A percentile compares a stretch with the other conserved stretches of the same genome.
These are phyloP conservation scores for Fraxinus americana DNA, from an alignment of 257 asterid genomes.

Conservation along the genomic window DNA sequence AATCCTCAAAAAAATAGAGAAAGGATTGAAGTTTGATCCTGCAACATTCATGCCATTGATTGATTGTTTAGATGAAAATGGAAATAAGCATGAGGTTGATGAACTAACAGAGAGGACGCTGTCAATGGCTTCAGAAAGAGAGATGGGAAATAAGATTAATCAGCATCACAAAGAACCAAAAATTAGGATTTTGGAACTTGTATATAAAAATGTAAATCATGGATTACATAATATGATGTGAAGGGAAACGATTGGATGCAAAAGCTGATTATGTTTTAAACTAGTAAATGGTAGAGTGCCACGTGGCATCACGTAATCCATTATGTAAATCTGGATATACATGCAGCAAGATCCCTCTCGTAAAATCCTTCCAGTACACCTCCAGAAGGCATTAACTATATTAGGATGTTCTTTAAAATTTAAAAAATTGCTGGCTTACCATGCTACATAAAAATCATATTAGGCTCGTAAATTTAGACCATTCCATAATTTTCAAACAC, in stretches of 20 bases:
- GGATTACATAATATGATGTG: too few relatives aligned
- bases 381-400: background rate
- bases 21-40: constrained; percentile 74
- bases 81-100: constrained; percentile 74
- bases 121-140: constrained; percentile 57
- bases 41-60: constrained; percentile 86
- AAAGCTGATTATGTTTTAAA: too few relatives aligned
- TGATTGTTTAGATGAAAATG: constrained; percentile 56
- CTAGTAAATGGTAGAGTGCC: too few relatives aligned
- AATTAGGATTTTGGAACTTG: too few relatives aligned
- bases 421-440: background rate
- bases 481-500: background rate
- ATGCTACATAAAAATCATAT: background rate
- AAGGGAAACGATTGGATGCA: too few relatives aligned
- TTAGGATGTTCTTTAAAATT: background rate
- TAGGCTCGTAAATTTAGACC: background rate
- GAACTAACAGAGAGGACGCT: constrained; percentile 73
- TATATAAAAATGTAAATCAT: too few relatives aligned
- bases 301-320: too few relatives aligned
- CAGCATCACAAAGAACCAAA: constrained; percentile 22
- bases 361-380: constrained; percentile 8
- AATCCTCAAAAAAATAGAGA: constrained; percentile 57
- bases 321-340: too few relatives aligned
- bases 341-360: too few relatives aligned
- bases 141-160: constrained; percentile 42